phyloP scores from a whole-genome alignment of 2,329 filamentous ascomycete genomes.

The Chaetomiaceae sp. region DNA sequence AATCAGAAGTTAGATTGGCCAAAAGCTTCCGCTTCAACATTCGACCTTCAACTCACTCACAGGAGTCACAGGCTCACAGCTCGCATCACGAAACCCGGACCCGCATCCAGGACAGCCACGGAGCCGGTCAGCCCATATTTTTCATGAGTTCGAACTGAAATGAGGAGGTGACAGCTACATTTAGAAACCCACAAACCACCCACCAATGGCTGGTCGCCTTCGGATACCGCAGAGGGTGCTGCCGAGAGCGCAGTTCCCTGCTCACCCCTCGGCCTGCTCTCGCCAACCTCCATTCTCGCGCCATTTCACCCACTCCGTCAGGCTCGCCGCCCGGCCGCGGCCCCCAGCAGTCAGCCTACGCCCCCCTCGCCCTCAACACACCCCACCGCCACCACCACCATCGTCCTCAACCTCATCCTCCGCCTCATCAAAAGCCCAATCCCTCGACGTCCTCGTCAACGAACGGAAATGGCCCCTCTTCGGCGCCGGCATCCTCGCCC shows the following conservation, averaged over 20 bases:
- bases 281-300: slow-evolving; percentile 1
- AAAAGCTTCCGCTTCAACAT: background rate
- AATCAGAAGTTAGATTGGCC: background rate
- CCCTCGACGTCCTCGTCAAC: slow-evolving; percentile 31
- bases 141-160: too few relatives aligned
- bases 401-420: background rate
- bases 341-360: background rate
- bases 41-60: background rate
- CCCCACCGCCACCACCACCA: background rate
- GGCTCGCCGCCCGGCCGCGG: background rate
- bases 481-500: slow-evolving; percentile 43
- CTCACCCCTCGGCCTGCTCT: background rate
- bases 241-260: background rate
- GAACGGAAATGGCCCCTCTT: slow-evolving; percentile 42
- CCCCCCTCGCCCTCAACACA: background rate
- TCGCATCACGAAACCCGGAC: too few relatives aligned
- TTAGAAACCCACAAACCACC: background rate
- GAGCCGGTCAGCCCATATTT: too few relatives aligned
- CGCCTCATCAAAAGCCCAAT: slow-evolving; percentile 4
- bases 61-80: too few relatives aligned
- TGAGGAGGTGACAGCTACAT: slow-evolving; percentile 5
- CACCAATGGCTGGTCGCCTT: slow-evolving; percentile 12
- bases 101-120: too few relatives aligned
- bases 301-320: slow-evolving; percentile 8
- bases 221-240: background rate